Evolutionary conservation across 768 basidiomycete species (phyloP), one percentile per base, ranked within the genome.

Genomic region (Lanmaoa rubissima): DNA sequence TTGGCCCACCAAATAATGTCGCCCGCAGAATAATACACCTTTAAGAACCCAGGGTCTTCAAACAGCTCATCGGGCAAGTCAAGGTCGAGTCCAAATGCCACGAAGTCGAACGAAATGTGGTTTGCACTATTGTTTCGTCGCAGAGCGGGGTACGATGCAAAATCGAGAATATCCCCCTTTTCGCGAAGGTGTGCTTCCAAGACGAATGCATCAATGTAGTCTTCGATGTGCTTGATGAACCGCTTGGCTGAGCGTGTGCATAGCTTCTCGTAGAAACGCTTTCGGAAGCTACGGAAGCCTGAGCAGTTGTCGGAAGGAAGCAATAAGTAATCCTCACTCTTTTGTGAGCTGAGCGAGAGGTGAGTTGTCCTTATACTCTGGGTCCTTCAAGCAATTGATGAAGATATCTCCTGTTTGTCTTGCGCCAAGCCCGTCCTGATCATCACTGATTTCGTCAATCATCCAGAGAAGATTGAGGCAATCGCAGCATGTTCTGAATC

Each of bases 1-100:
- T 90, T 89, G 21, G 86, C 74, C 85, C 82, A 88, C 69, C 82
- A 83, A 51, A 89, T 81, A 61, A 86, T 76, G 67, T 90, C 87
- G 41, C 79, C 79, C 11, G 82, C 85, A 8, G 82, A 80, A 65
- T 77, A 79, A 62, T 85, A 81, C 38, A 83, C 77, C 40, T 75
- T 74, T 66, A 76, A 73, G 64, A 88, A 82, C 14, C 63, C 70
- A 19, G 81, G 74, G 66, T 89, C 76, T 46, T 83, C 75, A 58
- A 82, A 82, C 17, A 88, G 77, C 50, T 81, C 76, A 53, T 88
- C 82, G 12, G 84, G 82, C 35, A 88, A 74, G 67, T 90, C 84
- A 46, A 85, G 77, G 44, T 79, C 82, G 46, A 84, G 76, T 50
- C 77, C 78, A 60, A 82, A 86, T 55, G 85, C 85, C 49, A 84